Percentiles rank a stretch among this genome's conserved stretches.
These are phyloP conservation scores for Syzygium jambos DNA, from an alignment of 345 rosid genomes.

Conservation along the genomic window DNA sequence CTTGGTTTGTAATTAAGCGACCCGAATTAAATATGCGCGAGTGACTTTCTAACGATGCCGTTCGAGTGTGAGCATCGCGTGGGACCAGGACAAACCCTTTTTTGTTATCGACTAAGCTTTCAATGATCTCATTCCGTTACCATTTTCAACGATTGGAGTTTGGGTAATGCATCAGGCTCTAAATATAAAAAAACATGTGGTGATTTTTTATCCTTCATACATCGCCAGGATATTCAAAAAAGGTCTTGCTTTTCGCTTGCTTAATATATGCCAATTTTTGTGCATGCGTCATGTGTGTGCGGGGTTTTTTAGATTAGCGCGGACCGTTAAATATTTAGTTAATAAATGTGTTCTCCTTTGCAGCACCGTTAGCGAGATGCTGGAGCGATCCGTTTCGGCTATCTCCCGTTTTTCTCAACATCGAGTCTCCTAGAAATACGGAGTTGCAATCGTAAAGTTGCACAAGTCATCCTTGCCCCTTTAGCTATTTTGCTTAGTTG, in stretches of 20 bases:
- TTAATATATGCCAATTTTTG: too few species aligned
- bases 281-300: too few species aligned
- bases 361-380: background rate
- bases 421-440: background rate
- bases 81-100: background rate
- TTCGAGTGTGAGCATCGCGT: too few species aligned
- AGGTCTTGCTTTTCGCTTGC: too few species aligned
- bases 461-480: background rate
- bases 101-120: background rate
- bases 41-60: background rate
- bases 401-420: background rate
- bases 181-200: background rate
- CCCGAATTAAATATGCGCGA: accelerated
- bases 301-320: background rate
- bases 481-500: background rate
- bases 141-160: background rate
- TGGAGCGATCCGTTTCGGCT: background rate
- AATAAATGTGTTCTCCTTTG: background rate
- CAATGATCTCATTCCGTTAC: background rate
- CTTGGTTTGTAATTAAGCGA: background rate
- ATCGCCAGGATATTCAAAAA: too few species aligned
- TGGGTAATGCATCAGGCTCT: background rate
- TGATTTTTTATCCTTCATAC: background rate
- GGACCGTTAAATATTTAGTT: background rate
- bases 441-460: background rate